Evolutionary conservation across 2,329 filamentous ascomycete species (phyloP).

Genomic region (Microcyclosporella mali): DNA sequence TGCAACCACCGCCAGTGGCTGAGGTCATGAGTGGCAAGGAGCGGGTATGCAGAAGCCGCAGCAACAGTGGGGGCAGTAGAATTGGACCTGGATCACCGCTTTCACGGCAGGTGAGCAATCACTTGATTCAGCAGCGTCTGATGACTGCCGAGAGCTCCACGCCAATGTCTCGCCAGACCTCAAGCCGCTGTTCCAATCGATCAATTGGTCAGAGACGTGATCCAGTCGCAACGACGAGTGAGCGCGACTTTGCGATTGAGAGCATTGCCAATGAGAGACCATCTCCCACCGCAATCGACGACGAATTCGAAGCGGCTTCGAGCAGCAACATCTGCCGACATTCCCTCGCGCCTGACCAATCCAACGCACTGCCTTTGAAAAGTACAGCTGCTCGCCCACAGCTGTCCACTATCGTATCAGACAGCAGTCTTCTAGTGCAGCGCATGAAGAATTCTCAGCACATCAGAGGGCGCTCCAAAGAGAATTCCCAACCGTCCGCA

Average conservation of each 20-base stretch:
- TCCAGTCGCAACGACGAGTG: conserved; percentile 15
- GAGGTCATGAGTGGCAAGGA: conserved; percentile 87
- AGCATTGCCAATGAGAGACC: conserved; percentile 8
- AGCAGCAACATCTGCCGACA: conserved; percentile 14
- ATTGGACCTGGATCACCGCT: conserved; percentile 15
- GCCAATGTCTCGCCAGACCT: conserved; percentile 33
- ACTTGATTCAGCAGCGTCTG: conserved; percentile 31
- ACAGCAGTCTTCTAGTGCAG: conserved; percentile 13
- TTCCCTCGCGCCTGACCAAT: conserved; percentile 8
- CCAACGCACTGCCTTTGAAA: conserved; percentile 3
- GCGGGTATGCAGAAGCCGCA: conserved; percentile 55
- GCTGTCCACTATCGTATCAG: conserved; percentile 25
- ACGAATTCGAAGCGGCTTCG: conserved; percentile 16
- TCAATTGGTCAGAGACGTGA: conserved; percentile 28
- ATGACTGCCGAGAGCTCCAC: conserved; percentile 25
- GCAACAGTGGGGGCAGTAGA: conserved; percentile 42
- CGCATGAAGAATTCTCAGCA: conserved; percentile 4
- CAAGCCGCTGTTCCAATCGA: conserved; percentile 21
- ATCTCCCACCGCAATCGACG: conserved; percentile 11
- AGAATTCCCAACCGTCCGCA: conserved; percentile 10
- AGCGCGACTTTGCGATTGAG: conserved; percentile 17
- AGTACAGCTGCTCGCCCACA: conserved; percentile 16
- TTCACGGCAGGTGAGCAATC: conserved; percentile 35
- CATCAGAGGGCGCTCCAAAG: conserved; percentile 10
- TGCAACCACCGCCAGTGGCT: conserved; percentile 83